Evolutionary conservation across 768 basidiomycete genomes (phyloP), one percentile per base, ranked within the genome.

Genomic region (Termitomyces sp.): DNA sequence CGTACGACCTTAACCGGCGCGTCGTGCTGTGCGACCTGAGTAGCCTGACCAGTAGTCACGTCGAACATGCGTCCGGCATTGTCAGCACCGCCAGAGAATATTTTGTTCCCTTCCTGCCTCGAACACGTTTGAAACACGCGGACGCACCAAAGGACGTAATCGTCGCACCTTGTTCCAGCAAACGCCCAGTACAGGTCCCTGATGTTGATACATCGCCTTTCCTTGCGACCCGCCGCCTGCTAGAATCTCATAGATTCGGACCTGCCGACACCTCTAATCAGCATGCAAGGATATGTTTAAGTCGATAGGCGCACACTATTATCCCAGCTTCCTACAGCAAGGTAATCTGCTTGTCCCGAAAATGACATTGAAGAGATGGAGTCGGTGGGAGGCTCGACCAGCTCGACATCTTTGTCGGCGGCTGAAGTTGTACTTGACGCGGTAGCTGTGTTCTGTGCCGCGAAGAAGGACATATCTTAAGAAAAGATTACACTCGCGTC

Each of bases 41-140:
- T 77, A 1, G 85, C 66, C 66, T 88, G 87, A 1, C 91, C 92
- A 1, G 93, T 93, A 19, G 82, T 77, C 41, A 95, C 78, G 68
- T 98, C 96, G 70, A 87, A 95, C 83, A 93, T 88, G 56, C 92
- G 85, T n/a, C 83, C 96, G 0, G 91, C 88, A 68, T 98, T 97
- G 75, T 99, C 96, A 8, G 90, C 90, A 46, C 96, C 95, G 5
- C 88, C 92, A 12, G 94, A 97, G 60, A 97, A 83, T 37, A 95
- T 77, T 73, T 93, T 93, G 64, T 82, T 87, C 19, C 95, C 95
- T 54, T 93, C 90, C 93, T 96, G 60, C 32, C 32, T 59, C 41
- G 38, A 21, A 45, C 37, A 37, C 26, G 45, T 56, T 54, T 58
- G 28, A 26, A 54, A 51, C 45, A 58, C 24, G 50, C 42, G 26